These are phyloP conservation scores for Trapa incisa DNA, from an alignment of 345 rosid species.

Conservation along the genomic window DNA sequence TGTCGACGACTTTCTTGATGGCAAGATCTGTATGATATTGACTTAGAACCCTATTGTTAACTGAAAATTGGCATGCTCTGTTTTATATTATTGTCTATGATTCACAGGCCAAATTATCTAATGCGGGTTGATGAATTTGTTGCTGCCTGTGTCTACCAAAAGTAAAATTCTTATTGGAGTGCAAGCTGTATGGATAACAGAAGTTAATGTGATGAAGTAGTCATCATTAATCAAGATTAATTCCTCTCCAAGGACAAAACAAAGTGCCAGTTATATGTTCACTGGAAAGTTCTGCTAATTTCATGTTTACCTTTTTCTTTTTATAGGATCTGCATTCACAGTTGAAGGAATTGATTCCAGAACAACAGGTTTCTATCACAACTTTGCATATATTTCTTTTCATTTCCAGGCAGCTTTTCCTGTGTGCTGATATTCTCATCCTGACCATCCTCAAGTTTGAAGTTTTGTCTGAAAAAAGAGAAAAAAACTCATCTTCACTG, in stretches of 20 bases:
- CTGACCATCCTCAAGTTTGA: neutral
- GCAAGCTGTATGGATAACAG: neutral
- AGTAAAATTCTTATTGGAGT: neutral
- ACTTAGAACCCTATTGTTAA: neutral
- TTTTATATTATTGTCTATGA: neutral
- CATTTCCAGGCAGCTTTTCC: neutral
- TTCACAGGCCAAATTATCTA: neutral
- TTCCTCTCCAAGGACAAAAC: neutral
- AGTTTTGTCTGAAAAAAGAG: neutral
- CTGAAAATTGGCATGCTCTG: neutral
- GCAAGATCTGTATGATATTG: neutral
- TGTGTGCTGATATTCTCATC: neutral
- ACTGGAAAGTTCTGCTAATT: neutral
- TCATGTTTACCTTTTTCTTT: neutral
- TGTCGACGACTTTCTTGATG: neutral
- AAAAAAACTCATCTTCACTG: neutral
- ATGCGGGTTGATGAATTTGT: neutral
- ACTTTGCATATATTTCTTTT: neutral
- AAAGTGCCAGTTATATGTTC: neutral
- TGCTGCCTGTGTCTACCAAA: neutral
- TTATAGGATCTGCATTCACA: constrained; percentile 79
- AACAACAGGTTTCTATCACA: constrained; percentile 56
- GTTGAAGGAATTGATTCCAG: constrained; percentile 86
- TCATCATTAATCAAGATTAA: neutral
- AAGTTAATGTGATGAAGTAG: neutral